Base-by-base conservation (phyloP, 1,284 basidiomycete genomes). In the Papiliotrema terrestris region DNA sequence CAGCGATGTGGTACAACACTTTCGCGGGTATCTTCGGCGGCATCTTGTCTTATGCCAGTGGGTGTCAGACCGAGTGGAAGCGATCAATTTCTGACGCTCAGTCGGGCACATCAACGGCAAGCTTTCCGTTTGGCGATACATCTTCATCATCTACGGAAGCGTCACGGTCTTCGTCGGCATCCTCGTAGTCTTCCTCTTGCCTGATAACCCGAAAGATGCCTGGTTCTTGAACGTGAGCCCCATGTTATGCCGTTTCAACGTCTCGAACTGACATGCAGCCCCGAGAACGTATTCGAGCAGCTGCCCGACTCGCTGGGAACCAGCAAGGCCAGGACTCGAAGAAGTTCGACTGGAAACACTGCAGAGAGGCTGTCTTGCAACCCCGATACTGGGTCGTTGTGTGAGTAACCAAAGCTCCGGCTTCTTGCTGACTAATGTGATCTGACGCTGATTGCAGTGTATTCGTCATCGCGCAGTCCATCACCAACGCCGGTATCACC, bases 401-500 rank as follows among this genome's bases (percentile, higher is more conserved):
- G 38, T 63, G 32, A 45, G 45, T 22, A 48, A 43, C 3, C 37
- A 43, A 43, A 56, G 25, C 77, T 81, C 3, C 84, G 87, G 66
- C 76, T 83, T 19, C 65, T 79, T 32, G 84, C 87, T 66, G 83
- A 84, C 0, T 51, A 85, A 56, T 50, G 17, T n/a, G 39, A 20
- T n/a, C 19, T 20, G 13, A 20, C 11, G 43, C 43, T 44, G 43
- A 44, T 17, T 22, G 57, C 14, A 47, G 59, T 13, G 26, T 66
- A 26, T 51, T 59, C 13, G 55, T 56, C 9, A 4, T 63, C 17
- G 43, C 54, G 8, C 46, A 51, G 1, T 53, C 49, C 8, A 46
- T 67, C 4, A 61, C 63, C n/a, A 61, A 61, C 22, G 43, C 43
- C 43, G 57, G 55, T 44, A 54, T 60, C 29, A 53, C 58, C 8